Conservation (phyloP, 768 basidiomycete genomes). For the Phlebiopsis flavidoalba region DNA sequence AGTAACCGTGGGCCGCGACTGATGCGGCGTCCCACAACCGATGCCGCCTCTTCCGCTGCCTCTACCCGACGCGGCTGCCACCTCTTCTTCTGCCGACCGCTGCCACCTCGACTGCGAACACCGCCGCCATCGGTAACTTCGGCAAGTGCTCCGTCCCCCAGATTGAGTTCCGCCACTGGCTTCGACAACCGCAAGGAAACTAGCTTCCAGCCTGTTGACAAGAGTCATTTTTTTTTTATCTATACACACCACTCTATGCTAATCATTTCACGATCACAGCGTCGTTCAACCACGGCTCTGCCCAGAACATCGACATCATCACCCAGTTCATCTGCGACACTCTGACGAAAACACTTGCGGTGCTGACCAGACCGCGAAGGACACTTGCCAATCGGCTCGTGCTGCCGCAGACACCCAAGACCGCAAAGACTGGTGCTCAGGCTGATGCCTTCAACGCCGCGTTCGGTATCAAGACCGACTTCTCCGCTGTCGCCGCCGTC, state of each 20-base stretch:
- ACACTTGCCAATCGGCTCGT: slow-evolving; percentile 7
- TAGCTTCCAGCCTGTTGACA: slow-evolving; percentile 46
- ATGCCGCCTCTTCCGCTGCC: background rate
- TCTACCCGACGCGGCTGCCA: slow-evolving; percentile 11
- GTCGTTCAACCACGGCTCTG: slow-evolving; percentile 16
- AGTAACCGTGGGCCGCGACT: slow-evolving; percentile 4
- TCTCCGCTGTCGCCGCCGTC: slow-evolving; percentile 32
- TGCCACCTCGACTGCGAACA: slow-evolving; percentile 9
- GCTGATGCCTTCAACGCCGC: slow-evolving; percentile 19
- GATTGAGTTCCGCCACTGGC: slow-evolving; percentile 49
- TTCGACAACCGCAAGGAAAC: slow-evolving; percentile 52
- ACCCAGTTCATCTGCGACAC: slow-evolving; percentile 49
- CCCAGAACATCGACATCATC: slow-evolving; percentile 47
- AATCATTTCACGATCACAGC: slow-evolving; percentile 5
- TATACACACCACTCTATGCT: background rate
- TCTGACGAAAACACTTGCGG: slow-evolving; percentile 40
- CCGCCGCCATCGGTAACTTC: slow-evolving; percentile 33
- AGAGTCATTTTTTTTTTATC: slow-evolving; percentile 22
- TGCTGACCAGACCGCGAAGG: slow-evolving; percentile 11
- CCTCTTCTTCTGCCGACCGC: slow-evolving; percentile 13
- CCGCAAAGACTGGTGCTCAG: slow-evolving; percentile 28
- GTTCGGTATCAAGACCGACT: slow-evolving; percentile 23
- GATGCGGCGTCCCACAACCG: slow-evolving; percentile 1
- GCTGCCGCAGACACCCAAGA: slow-evolving; percentile 24
- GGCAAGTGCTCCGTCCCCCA: slow-evolving; percentile 50